Base-by-base conservation (phyloP, 305 asterid genomes). In the Ajuga reptans region DNA sequence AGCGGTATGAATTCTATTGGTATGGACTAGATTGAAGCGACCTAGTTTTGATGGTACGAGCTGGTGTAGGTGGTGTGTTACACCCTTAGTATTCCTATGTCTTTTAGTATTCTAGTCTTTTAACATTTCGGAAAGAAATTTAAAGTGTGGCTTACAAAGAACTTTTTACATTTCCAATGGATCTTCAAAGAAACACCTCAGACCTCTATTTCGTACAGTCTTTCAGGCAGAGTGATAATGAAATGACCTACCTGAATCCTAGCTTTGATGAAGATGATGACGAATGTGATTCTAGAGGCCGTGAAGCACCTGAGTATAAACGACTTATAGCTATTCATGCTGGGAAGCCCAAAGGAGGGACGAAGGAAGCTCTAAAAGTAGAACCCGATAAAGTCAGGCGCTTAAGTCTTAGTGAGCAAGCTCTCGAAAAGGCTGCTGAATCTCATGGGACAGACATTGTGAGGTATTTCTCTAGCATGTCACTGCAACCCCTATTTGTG, bases 291-390 rank as follows among this genome's bases (percentile, higher is more conserved):
- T 78, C 71, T 27, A 75, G 66, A 70, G 82, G 66, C 37, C 50
- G 36, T 74, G 72, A 10, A 29, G 86, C 90, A 37, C 90, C 90
- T 12, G 90, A 68, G 51, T 91, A 87, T 80, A 87, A 64, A 73
- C 73, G 76, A 34, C 81, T 91, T 61, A 91, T 91, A 75, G 96
- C 91, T 51, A 91, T 89, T 78, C 97, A 81, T 79, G 97, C 97
- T 49, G 97, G 95, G 63, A 91, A 91, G 80, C 95, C 95, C n/a
- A 86, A 89, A 77, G 96, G 96, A 72, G 91, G 90, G 39, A 77
- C 87, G 71, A 77, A 68, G 54, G 93, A 84, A 61, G 85, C 93
- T 77, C 82, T 91, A 68, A 84, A 77, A 76, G 75, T 80, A 65
- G 95, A 89, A 70, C 77, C 61, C 1, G 75, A 69, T 71, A 91